Percentiles rank a stretch among this genome's conserved stretches.
Conservation (phyloP, 2,329 filamentous ascomycete species). For the Rasamsonia emersonii region DNA sequence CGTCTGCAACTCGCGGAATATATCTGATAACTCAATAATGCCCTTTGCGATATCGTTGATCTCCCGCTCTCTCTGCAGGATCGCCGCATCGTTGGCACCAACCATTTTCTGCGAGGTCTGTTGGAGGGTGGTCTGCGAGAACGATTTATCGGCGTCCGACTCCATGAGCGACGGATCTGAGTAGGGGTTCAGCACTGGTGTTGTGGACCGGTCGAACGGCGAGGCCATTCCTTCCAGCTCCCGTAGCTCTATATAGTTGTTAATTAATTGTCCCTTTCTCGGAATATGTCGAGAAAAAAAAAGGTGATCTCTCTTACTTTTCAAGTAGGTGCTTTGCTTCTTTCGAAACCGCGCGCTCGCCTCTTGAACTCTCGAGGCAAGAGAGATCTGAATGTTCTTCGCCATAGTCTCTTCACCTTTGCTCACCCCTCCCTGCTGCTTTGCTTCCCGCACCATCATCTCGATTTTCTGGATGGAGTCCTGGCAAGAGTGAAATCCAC, state of each 20-base stretch:
- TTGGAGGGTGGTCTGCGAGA: slow-evolving; percentile 81
- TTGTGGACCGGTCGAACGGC: slow-evolving; percentile 42
- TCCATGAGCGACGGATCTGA: slow-evolving; percentile 83
- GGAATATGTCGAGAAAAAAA: neutral
- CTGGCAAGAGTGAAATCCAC: slow-evolving; percentile 82
- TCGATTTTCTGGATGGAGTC: slow-evolving; percentile 81
- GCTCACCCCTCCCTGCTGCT: slow-evolving; percentile 59
- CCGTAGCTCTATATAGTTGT: slow-evolving; percentile 53
- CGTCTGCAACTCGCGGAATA: slow-evolving; percentile 89
- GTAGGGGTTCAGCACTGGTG: slow-evolving; percentile 55
- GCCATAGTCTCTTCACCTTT: slow-evolving; percentile 91
- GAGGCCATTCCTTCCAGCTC: slow-evolving; percentile 57
- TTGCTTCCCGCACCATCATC: slow-evolving; percentile 73
- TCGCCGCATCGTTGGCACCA: slow-evolving; percentile 67
- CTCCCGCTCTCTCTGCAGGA: slow-evolving; percentile 86
- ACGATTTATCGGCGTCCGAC: slow-evolving; percentile 85
- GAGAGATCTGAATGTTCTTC: slow-evolving; percentile 84
- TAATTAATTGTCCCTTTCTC: slow-evolving; percentile 9
- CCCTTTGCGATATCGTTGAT: slow-evolving; percentile 98
- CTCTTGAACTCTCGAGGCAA: slow-evolving; percentile 82
- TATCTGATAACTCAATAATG: slow-evolving; percentile 92
- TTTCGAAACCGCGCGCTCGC: slow-evolving; percentile 88
- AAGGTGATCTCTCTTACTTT: slow-evolving; percentile 52
- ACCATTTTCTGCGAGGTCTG: slow-evolving; percentile 56
- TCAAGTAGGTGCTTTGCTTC: slow-evolving; percentile 93